phyloP scores from a whole-genome alignment of 169 alveolate species.

The Plasmodium vinckei region DNA sequence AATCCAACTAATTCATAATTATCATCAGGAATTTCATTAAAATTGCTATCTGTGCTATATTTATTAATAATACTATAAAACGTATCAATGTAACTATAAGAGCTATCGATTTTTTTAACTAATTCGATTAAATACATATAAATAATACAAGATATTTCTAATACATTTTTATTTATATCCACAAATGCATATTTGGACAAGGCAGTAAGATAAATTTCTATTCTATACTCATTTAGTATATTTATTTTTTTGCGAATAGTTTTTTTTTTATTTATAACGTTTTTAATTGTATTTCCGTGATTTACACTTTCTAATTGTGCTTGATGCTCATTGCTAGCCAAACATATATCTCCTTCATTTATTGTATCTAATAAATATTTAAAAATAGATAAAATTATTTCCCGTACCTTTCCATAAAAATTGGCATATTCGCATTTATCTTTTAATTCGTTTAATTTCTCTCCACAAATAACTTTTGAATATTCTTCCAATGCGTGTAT shows the following conservation, averaged over 20 bases:
- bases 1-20: slow-evolving; percentile 75
- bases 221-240: slow-evolving; percentile 33
- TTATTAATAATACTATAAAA: slow-evolving; percentile 52
- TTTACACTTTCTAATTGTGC: not conserved
- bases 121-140: slow-evolving; percentile 52
- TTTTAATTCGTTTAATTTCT: slow-evolving; percentile 34
- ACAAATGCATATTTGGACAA: slow-evolving; percentile 55
- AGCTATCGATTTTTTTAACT: slow-evolving; percentile 23
- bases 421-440: slow-evolving; percentile 23
- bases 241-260: slow-evolving; percentile 17
- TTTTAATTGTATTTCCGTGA: slow-evolving; percentile 3
- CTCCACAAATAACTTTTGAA: slow-evolving; percentile 10
- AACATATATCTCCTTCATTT: slow-evolving; percentile 42
- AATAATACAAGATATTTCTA: slow-evolving; percentile 22
- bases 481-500: slow-evolving; percentile 4
- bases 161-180: slow-evolving; percentile 61
- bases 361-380: slow-evolving; percentile 45
- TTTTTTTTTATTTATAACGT: not conserved
- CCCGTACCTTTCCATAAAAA: slow-evolving; percentile 42
- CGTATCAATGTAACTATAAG: slow-evolving; percentile 8
- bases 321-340: not conserved
- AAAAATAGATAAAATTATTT: slow-evolving; percentile 63
- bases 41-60: slow-evolving; percentile 46
- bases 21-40: slow-evolving; percentile 41
- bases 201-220: slow-evolving; percentile 18